A percentile compares a stretch with the other conserved stretches of the same genome.
These are phyloP conservation scores for Priceomyces haplophilus DNA, from an alignment of 805 yeast genomes.

Conservation along the genomic window DNA sequence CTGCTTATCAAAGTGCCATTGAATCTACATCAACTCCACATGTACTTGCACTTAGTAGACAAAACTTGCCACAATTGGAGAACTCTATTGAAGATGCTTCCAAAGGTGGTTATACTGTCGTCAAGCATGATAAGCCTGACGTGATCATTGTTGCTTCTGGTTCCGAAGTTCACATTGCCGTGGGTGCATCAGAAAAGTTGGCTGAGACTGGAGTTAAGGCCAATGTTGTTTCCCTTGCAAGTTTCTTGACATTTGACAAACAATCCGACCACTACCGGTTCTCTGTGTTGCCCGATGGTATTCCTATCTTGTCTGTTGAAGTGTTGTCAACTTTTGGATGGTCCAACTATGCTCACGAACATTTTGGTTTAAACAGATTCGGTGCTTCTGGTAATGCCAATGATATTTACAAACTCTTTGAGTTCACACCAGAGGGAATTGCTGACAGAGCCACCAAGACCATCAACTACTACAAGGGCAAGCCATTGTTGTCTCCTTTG, in stretches of 20 bases:
- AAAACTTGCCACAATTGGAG: conserved; percentile 87
- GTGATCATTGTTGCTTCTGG: conserved; percentile 86
- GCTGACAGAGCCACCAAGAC: conserved; percentile 82
- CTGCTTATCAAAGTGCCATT: conserved; percentile 70
- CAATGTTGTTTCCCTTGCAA: conserved; percentile 89
- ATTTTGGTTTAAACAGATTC: conserved; percentile 91
- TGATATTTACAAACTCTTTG: conserved; percentile 80
- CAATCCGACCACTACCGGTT: conserved; percentile 80
- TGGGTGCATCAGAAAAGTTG: conserved; percentile 78
- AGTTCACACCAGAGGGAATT: conserved; percentile 90
- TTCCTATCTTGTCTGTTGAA: conserved; percentile 91
- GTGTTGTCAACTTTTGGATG: conserved; percentile 90
- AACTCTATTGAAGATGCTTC: conserved; percentile 91
- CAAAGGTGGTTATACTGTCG: conserved; percentile 89
- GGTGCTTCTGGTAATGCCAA: conserved; percentile 94
- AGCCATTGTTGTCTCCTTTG: conserved; percentile 69
- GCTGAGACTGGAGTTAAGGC: conserved; percentile 65
- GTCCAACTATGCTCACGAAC: conserved; percentile 94
- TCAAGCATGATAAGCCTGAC: conserved; percentile 55
- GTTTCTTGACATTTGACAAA: conserved; percentile 81
- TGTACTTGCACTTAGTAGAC: conserved; percentile 77
- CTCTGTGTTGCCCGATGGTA: conserved; percentile 90
- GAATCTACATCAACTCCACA: conserved; percentile 65
- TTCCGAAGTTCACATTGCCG: conserved; percentile 83
- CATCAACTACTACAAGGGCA: conserved; percentile 78